These are phyloP conservation scores for Chaetomiaceae sp. DNA, from an alignment of 2,329 filamentous ascomycete species.

Conservation along the genomic window DNA sequence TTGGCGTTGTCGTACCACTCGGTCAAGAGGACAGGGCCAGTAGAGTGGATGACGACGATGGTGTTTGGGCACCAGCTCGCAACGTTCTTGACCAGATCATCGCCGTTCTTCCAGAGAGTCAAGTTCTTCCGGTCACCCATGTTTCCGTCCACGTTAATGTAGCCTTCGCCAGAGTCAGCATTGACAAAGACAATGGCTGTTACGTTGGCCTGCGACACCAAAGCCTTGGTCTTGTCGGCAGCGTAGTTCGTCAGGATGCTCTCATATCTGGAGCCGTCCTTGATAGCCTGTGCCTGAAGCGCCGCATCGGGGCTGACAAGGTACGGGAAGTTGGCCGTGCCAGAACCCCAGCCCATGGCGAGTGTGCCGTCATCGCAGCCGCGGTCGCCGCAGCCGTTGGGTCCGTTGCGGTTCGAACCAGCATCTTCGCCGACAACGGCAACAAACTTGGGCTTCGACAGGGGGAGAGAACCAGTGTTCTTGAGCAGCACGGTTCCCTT, in stretches of 20 bases:
- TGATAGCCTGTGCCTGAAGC: conserved; percentile 57
- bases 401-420: conserved; percentile 66
- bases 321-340: conserved; percentile 70
- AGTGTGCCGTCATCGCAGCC: conserved; percentile 57
- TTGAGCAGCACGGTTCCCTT: conserved; percentile 87
- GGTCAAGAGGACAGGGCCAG: conserved; percentile 71
- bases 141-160: conserved; percentile 77
- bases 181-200: conserved; percentile 87
- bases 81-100: conserved; percentile 76
- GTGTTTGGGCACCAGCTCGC: conserved; percentile 78
- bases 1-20: conserved; percentile 73
- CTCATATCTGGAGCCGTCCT: conserved; percentile 58
- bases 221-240: conserved; percentile 54
- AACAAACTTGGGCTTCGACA: conserved; percentile 72
- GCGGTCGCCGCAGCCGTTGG: conserved; percentile 73
- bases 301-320: conserved; percentile 70
- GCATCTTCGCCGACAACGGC: conserved; percentile 81
- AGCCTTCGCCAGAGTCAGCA: conserved; percentile 81
- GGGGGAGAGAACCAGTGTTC: conserved; percentile 70
- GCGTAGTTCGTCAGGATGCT: conserved; percentile 64
- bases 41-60: conserved; percentile 84
- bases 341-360: conserved; percentile 76
- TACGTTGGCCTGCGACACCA: conserved; percentile 60
- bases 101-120: conserved; percentile 80
- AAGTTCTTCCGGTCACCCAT: conserved; percentile 87